Base-by-base conservation (phyloP, 768 basidiomycete species). In the Boletus reticulatus region DNA sequence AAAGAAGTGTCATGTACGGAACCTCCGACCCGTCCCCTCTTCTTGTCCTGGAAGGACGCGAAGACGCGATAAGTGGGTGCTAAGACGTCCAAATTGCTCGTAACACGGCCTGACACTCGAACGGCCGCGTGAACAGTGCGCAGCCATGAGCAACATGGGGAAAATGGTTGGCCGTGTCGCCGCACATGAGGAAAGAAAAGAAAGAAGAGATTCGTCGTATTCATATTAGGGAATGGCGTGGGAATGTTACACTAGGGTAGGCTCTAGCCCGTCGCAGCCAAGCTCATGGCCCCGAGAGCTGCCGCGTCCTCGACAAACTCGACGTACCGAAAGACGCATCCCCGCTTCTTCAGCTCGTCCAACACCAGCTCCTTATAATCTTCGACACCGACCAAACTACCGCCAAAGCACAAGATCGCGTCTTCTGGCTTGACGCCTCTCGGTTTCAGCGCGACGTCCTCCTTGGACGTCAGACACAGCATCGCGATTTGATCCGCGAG, bases 101-200 rank as follows among this genome's bases (percentile, higher is more conserved):
- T 76, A 76, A 77, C 89, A 87, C 87, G 80, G 79, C 85, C 78
- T 89, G 89, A 92, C 89, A 89, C 89, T 92, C 89, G 70, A 90
- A 91, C 88, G 71, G 78, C 86, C 80, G 83, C 85, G 78, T 88
- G 68, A 65, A 73, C 4, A 62, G 60, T 71, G 75, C 71, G 79
- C 85, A 76, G 82, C 78, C 77, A 88, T 85, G 89, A 92, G 89
- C 89, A 92, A 92, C 89, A 88, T 82, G 82, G 89, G 89, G 85
- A 87, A 88, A 88, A 74, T 67, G 70, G 62, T 78, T 81, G 80
- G 83, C 83, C 84, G 86, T 84, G 89, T 78, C 77, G 89, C 89
- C 89, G 89, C 89, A 92, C 89, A 73, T 66, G 72, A 67, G 57
- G 61, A 39, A 46, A 36, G 9, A 22, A 44, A 27, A 41, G 10